Evolutionary conservation across 257 asterid genomes (phyloP).

Genomic region (Primulina huaijiensis): DNA sequence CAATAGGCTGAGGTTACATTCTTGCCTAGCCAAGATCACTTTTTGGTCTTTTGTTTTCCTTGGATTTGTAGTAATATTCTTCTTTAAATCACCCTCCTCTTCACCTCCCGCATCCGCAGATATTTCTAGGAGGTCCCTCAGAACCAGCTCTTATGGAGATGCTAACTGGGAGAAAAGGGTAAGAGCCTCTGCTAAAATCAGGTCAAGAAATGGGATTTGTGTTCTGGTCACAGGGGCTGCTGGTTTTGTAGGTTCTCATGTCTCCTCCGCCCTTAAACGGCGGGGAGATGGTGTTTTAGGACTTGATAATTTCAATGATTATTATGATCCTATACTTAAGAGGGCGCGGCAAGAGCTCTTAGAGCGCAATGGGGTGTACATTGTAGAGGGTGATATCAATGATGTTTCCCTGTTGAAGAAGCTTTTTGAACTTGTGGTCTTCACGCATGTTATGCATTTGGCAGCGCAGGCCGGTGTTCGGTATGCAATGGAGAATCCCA

Average conservation of each 20-base stretch:
- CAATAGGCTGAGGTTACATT: conserved; percentile 13
- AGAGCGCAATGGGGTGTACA: conserved; percentile 20
- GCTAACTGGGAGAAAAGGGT: conserved; percentile 16
- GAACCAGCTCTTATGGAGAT: conserved; percentile 6
- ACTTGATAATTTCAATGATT: conserved; percentile 24
- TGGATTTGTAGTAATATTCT: neutral
- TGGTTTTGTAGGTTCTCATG: conserved; percentile 29
- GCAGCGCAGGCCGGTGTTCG: conserved; percentile 33
- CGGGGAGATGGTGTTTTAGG: conserved; percentile 30
- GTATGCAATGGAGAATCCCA: conserved; percentile 33
- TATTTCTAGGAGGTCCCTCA: conserved; percentile 12
- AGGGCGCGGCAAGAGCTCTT: conserved; percentile 19
- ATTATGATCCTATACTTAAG: conserved; percentile 25
- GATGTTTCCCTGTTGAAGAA: conserved; percentile 16
- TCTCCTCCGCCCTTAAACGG: conserved; percentile 23
- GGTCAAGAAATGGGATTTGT: conserved; percentile 21
- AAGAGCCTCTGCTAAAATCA: conserved; percentile 9
- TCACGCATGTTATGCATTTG: conserved; percentile 31
- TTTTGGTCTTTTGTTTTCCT: conserved; percentile 10
- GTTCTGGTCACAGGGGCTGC: conserved; percentile 28
- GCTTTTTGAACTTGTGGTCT: conserved; percentile 25
- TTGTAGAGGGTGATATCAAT: conserved; percentile 31
- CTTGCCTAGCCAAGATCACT: conserved; percentile 9
- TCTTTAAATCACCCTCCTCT: conserved; percentile 15
- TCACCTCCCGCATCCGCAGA: neutral